Evolutionary conservation across 2,329 filamentous ascomycete genomes (phyloP).

Genomic region (Aspergillus jensenii): DNA sequence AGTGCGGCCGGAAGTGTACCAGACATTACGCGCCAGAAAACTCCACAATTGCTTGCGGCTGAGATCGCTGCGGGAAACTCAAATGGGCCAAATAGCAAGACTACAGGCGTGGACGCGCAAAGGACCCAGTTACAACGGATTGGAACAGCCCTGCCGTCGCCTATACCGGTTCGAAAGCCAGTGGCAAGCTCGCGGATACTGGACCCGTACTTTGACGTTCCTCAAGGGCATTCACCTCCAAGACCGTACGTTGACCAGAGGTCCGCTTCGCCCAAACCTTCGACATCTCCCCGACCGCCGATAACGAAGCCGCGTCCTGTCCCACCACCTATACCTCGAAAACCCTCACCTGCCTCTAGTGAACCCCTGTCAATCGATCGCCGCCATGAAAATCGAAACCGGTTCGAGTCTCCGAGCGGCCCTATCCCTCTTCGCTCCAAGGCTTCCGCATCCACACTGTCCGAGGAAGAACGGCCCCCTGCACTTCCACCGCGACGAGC

Average conservation of each 20-base stretch:
- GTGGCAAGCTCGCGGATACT: not conserved
- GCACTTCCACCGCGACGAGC: slow-evolving; percentile 27
- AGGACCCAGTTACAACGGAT: slow-evolving; percentile 10
- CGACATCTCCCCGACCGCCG: slow-evolving; percentile 7
- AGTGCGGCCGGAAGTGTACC: slow-evolving; percentile 15
- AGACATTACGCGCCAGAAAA: slow-evolving; percentile 17
- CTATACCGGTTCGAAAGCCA: slow-evolving; percentile 24
- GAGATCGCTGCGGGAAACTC: slow-evolving; percentile 35
- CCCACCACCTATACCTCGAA: slow-evolving; percentile 19
- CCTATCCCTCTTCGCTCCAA: slow-evolving; percentile 17
- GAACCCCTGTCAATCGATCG: not conserved
- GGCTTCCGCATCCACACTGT: slow-evolving; percentile 10
- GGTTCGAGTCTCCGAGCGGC: slow-evolving; percentile 9
- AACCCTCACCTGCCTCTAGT: slow-evolving; percentile 1
- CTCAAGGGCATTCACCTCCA: not conserved
- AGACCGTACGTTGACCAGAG: slow-evolving; percentile 12
- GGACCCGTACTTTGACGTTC: slow-evolving; percentile 6
- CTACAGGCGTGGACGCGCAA: slow-evolving; percentile 5
- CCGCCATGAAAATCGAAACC: not conserved
- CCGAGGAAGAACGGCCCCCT: slow-evolving; percentile 24
- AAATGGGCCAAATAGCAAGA: slow-evolving; percentile 19
- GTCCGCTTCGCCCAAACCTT: slow-evolving; percentile 6
- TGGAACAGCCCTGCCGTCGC: slow-evolving; percentile 21
- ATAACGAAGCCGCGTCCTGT: slow-evolving; percentile 16
- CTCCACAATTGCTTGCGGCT: slow-evolving; percentile 35